A percentile compares a stretch with the other conserved stretches of the same genome.
phyloP scores from a whole-genome alignment of 129 eudicot genomes.

The Artemisia annua region DNA sequence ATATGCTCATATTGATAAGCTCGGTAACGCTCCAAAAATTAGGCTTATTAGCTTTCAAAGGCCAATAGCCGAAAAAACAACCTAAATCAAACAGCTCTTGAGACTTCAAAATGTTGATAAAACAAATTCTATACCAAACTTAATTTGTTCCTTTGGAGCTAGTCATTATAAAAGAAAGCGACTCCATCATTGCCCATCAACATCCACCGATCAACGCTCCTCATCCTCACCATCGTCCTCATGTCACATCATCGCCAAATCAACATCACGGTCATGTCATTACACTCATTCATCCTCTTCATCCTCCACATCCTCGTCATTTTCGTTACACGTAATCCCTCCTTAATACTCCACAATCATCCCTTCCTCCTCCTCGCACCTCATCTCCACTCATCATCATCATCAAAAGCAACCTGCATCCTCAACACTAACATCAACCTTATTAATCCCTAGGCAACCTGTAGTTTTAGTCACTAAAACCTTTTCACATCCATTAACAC shows the following conservation, averaged over 20 bases:
- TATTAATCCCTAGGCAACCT: neutral
- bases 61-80: neutral
- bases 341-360: neutral
- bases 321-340: neutral
- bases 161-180: constrained; percentile 14
- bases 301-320: neutral
- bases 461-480: neutral
- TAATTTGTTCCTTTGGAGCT: neutral
- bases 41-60: no score
- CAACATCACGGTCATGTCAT: neutral
- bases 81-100: neutral
- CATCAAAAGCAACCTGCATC: neutral
- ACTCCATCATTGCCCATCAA: constrained; percentile 11
- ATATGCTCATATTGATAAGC: no score
- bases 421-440: neutral
- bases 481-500: constrained; percentile 27
- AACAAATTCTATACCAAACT: neutral
- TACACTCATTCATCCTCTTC: neutral
- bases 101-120: neutral
- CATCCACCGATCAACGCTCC: neutral
- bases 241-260: neutral
- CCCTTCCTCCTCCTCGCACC: neutral
- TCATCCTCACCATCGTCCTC: constrained; percentile 3
- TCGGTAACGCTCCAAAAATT: no score
- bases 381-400: neutral